phyloP scores from a whole-genome alignment of 768 basidiomycete species.

The Suillus alpinus region DNA sequence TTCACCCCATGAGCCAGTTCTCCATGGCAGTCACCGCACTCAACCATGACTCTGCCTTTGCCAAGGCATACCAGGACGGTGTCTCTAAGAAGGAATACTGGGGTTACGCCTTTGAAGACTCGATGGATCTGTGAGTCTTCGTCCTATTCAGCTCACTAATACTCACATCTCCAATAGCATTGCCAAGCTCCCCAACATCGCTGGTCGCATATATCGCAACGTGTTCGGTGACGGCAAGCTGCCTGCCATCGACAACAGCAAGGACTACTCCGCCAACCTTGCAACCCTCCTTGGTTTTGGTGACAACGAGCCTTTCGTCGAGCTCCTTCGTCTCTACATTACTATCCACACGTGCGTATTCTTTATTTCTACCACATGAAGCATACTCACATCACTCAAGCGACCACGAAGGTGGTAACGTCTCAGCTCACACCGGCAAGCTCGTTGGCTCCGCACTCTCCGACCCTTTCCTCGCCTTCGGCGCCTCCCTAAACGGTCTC shows the following conservation, averaged over 20 bases:
- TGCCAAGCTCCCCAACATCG: constrained; percentile 95
- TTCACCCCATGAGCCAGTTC: constrained; percentile 99
- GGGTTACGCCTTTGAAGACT: constrained; percentile 88
- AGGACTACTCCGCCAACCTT: constrained; percentile 90
- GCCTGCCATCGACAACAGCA: constrained; percentile 75
- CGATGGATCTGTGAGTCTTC: constrained; percentile 71
- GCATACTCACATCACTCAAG: constrained; percentile 30
- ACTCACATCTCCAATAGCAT: constrained; percentile 50
- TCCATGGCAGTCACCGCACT: constrained; percentile 92
- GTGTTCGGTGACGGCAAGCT: constrained; percentile 87
- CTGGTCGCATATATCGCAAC: constrained; percentile 88
- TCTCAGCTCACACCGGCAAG: constrained; percentile 93
- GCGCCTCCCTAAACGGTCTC: constrained; percentile 91
- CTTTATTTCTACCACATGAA: neutral
- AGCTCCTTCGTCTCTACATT: constrained; percentile 93
- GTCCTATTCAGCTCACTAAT: neutral
- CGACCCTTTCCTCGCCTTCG: constrained; percentile 95
- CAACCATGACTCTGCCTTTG: constrained; percentile 95
- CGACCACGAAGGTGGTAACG: constrained; percentile 98
- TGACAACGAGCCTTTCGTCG: constrained; percentile 83
- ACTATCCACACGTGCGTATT: constrained; percentile 81
- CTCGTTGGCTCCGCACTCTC: constrained; percentile 94
- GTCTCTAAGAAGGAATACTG: constrained; percentile 96
- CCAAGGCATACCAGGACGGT: constrained; percentile 90
- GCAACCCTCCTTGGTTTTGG: constrained; percentile 90